phyloP scores from a whole-genome alignment of 257 asterid genomes.

The Pogostemon cablin region DNA sequence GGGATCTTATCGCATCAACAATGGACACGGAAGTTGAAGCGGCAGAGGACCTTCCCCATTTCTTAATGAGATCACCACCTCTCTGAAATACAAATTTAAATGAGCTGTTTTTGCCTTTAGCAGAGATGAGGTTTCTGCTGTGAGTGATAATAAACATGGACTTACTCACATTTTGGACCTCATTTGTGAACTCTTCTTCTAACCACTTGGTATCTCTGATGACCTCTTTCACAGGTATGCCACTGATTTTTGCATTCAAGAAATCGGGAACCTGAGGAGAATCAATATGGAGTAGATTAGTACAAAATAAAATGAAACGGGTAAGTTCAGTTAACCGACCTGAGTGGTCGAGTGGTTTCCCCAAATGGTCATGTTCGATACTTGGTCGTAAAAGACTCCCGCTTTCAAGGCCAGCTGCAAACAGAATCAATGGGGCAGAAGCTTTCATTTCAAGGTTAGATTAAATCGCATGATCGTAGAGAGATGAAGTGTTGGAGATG shows the following conservation, averaged over 20 bases:
- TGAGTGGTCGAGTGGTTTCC: constrained; percentile 99
- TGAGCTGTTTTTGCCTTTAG: background rate
- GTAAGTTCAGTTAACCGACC: constrained; percentile 44
- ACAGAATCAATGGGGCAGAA: background rate
- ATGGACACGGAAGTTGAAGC: constrained; percentile 97
- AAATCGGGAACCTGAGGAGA: constrained; percentile 86
- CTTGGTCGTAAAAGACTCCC: constrained; percentile 93
- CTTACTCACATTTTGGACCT: constrained; percentile 74
- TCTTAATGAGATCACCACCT: constrained; percentile 91
- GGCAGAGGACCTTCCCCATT: constrained; percentile 99
- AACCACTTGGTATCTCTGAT: constrained; percentile 85
- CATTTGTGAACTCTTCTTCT: constrained; percentile 89
- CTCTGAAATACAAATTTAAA: constrained; percentile 54
- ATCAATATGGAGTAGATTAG: background rate
- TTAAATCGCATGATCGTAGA: background rate
- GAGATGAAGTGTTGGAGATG: background rate
- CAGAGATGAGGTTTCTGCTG: background rate
- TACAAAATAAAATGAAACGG: no score
- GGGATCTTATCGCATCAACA: constrained; percentile 87
- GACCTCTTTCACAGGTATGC: constrained; percentile 80
- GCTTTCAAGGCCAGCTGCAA: constrained; percentile 92
- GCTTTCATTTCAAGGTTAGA: background rate
- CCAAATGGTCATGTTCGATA: constrained; percentile 94
- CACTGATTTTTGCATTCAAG: constrained; percentile 81
- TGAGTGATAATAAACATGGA: background rate